Evolutionary conservation across 2,329 filamentous ascomycete species (phyloP).

Genomic region (Epichloe sylvatica): DNA sequence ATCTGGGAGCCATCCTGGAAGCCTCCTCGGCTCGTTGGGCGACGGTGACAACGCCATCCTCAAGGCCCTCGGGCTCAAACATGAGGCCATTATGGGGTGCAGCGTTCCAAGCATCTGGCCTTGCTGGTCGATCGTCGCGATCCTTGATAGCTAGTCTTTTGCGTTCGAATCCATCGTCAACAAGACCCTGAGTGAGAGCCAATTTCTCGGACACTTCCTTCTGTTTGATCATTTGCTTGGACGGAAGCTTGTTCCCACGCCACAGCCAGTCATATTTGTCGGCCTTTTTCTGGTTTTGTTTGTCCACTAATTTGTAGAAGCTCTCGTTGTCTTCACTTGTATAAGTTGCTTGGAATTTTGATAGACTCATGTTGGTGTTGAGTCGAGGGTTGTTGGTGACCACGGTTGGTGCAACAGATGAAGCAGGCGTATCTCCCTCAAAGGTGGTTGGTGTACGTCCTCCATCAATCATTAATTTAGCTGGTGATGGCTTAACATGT

Average conservation of each 20-base stretch:
- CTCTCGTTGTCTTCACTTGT: slow-evolving; percentile 97
- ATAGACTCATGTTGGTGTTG: slow-evolving; percentile 67
- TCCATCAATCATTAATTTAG: slow-evolving; percentile 17
- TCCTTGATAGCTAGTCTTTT: slow-evolving; percentile 53
- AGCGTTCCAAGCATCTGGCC: slow-evolving; percentile 62
- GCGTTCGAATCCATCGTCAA: slow-evolving; percentile 43
- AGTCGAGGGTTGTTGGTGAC: slow-evolving; percentile 33
- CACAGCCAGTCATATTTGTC: slow-evolving; percentile 86
- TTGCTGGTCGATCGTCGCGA: slow-evolving; percentile 57
- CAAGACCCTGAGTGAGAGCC: slow-evolving; percentile 29
- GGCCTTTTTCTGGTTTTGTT: slow-evolving; percentile 70
- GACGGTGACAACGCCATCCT: slow-evolving; percentile 46
- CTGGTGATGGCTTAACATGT: slow-evolving; percentile 12
- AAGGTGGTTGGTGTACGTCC: slow-evolving; percentile 50
- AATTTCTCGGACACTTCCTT: slow-evolving; percentile 46
- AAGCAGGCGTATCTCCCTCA: slow-evolving; percentile 56
- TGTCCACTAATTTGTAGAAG: slow-evolving; percentile 84
- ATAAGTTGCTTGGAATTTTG: slow-evolving; percentile 80
- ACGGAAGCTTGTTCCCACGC: slow-evolving; percentile 71
- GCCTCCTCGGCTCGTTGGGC: slow-evolving; percentile 53
- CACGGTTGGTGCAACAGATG: slow-evolving; percentile 34
- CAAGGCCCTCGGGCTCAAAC: slow-evolving; percentile 59
- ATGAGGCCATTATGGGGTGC: slow-evolving; percentile 72
- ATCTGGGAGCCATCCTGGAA: slow-evolving; percentile 63
- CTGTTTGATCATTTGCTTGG: slow-evolving; percentile 62